Evolutionary conservation across 495 filamentous ascomycete species (phyloP).

Genomic region (Neurospora sp.): DNA sequence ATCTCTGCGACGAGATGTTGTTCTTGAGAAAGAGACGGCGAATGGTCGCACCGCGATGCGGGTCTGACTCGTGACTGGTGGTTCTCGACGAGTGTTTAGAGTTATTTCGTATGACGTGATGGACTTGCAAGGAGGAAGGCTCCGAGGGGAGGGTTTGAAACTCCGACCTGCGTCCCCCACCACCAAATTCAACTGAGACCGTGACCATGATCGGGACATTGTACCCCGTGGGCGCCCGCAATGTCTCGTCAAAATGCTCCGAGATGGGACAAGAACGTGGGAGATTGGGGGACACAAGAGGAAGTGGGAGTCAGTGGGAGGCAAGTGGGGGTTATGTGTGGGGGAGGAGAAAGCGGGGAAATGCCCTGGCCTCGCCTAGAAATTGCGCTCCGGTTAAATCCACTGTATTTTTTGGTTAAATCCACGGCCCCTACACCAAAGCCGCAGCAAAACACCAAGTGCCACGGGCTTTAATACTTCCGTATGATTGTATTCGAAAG

Average conservation of each 20-base stretch:
- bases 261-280: not conserved
- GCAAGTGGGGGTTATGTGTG: not conserved
- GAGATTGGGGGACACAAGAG: not conserved
- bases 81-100: not conserved
- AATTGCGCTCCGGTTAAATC: too few species aligned
- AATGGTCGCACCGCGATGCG: not conserved
- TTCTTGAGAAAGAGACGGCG: too few species aligned
- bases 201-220: not conserved
- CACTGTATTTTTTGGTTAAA: too few species aligned
- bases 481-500: too few species aligned
- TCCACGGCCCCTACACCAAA: too few species aligned
- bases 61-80: not conserved
- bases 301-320: not conserved
- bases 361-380: not conserved
- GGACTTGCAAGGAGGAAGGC: not conserved
- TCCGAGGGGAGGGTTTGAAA: not conserved
- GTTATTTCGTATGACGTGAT: not conserved
- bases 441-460: too few species aligned
- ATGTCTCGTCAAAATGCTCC: not conserved
- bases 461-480: too few species aligned
- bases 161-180: not conserved
- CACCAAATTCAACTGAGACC: not conserved
- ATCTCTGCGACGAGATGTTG: not conserved
- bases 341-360: not conserved
- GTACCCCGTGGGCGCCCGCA: not conserved